phyloP scores from a whole-genome alignment of 371 early-diverging fungal species.

The Massospora cicadina region DNA sequence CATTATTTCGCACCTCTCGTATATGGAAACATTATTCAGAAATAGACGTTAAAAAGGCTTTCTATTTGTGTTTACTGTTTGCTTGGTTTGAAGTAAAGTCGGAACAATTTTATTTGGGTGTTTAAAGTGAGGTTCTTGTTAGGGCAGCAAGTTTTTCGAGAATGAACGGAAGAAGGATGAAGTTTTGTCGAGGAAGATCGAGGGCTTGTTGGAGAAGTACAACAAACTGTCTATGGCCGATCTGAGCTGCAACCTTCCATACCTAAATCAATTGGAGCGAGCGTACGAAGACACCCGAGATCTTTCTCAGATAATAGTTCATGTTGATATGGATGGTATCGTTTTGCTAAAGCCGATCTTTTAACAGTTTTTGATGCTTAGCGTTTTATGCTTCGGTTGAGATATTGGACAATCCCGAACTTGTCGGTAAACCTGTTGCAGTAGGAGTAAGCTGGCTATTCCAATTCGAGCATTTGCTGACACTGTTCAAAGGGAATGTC shows the following conservation, averaged over 20 bases:
- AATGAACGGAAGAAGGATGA: conserved; percentile 28
- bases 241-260: conserved; percentile 19
- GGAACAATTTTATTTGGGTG: too few relatives aligned
- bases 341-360: too few relatives aligned
- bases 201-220: conserved; percentile 23
- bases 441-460: conserved; percentile 33
- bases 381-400: conserved; percentile 59
- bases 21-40: too few relatives aligned
- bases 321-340: conserved; percentile 47
- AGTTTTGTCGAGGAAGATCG: conserved; percentile 24
- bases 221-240: conserved; percentile 20
- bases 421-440: conserved; percentile 43
- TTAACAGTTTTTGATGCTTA: conserved; percentile 12
- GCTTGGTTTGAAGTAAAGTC: too few relatives aligned
- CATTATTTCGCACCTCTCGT: too few relatives aligned
- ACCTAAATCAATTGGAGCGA: conserved; percentile 23
- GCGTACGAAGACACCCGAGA: conserved; percentile 26
- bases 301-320: conserved; percentile 28
- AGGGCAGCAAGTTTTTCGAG: conserved; percentile 42
- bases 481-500: not conserved
- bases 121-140: too few relatives aligned
- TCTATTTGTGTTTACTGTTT: too few relatives aligned
- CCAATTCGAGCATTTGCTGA: not conserved
- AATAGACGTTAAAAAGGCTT: too few relatives aligned
- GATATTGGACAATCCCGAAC: conserved; percentile 35